Conservation (phyloP, 2,329 filamentous ascomycete species). For the Aspergillus sp. region DNA sequence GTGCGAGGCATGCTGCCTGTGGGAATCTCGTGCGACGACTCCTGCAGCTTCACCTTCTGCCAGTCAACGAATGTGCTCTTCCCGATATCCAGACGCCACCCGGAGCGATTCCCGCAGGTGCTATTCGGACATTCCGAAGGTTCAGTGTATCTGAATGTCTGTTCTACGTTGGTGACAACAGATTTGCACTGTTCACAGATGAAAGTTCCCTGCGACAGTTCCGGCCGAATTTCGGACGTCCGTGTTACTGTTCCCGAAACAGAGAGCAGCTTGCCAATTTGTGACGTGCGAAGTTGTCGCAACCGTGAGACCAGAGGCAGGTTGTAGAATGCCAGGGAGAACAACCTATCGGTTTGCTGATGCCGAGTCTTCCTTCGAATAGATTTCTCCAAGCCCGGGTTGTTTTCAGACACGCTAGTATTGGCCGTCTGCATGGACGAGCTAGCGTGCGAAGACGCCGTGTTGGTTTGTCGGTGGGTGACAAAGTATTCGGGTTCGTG, state of each 20-base stretch:
- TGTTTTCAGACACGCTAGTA: constrained; percentile 53
- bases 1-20: constrained; percentile 98
- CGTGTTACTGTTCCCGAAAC: constrained; percentile 95
- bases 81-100: constrained; percentile 94
- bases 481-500: constrained; percentile 91
- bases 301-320: constrained; percentile 78
- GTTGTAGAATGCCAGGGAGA: constrained; percentile 89
- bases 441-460: constrained; percentile 58
- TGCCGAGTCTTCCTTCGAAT: constrained; percentile 67
- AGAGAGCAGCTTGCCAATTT: constrained; percentile 87
- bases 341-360: constrained; percentile 95
- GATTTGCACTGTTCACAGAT: constrained; percentile 80
- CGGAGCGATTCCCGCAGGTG: constrained; percentile 76
- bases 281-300: constrained; percentile 73
- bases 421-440: constrained; percentile 54
- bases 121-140: constrained; percentile 89
- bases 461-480: constrained; percentile 77
- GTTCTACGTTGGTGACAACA: constrained; percentile 82
- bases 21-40: constrained; percentile 96
- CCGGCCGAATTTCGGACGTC: constrained; percentile 92
- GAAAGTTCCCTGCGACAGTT: constrained; percentile 86
- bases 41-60: constrained; percentile 97
- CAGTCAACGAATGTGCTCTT: constrained; percentile 98
- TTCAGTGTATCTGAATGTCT: constrained; percentile 95
- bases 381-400: constrained; percentile 43